Conservation (phyloP, 176 grass and related monocot genomes). For the Dactylis glomerata region DNA sequence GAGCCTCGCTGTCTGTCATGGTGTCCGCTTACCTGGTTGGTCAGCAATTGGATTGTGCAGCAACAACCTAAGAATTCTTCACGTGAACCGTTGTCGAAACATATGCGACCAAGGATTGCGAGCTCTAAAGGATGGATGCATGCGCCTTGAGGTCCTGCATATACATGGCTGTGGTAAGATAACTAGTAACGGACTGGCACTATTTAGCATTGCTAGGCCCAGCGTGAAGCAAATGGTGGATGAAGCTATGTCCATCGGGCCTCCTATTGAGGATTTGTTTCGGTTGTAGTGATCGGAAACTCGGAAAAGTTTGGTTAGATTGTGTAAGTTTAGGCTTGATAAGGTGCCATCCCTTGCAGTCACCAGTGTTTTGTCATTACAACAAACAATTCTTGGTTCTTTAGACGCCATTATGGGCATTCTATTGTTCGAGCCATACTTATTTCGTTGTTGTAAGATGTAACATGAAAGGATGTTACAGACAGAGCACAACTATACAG, state of each 20-base stretch:
- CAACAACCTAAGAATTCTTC: slow-evolving; percentile 63
- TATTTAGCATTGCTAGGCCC: slow-evolving; percentile 64
- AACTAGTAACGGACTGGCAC: slow-evolving; percentile 45
- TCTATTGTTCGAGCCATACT: slow-evolving; percentile 21
- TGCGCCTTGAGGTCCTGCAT: slow-evolving; percentile 53
- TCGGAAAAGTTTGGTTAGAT: slow-evolving; percentile 5
- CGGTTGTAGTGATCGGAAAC: slow-evolving; percentile 17
- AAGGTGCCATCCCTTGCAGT: not conserved
- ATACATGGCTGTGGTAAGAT: slow-evolving; percentile 57
- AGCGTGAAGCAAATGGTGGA: slow-evolving; percentile 54
- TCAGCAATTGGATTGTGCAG: slow-evolving; percentile 59
- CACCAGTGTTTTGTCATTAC: slow-evolving; percentile 4
- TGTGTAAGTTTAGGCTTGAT: slow-evolving; percentile 6
- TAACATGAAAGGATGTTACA: not conserved
- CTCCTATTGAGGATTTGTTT: slow-evolving; percentile 65
- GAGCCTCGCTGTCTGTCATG: slow-evolving; percentile 78
- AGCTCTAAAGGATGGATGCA: slow-evolving; percentile 55
- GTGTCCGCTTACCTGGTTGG: slow-evolving; percentile 64
- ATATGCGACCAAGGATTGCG: slow-evolving; percentile 63
- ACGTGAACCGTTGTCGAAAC: slow-evolving; percentile 75
- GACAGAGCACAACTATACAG: slow-evolving; percentile 4
- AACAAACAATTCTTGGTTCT: slow-evolving; percentile 12
- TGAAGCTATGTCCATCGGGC: slow-evolving; percentile 60
- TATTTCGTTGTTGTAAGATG: slow-evolving; percentile 26
- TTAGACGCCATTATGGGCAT: not conserved